Conservation (phyloP, 2,329 filamentous ascomycete species). For the Alternaria ethzedia region DNA sequence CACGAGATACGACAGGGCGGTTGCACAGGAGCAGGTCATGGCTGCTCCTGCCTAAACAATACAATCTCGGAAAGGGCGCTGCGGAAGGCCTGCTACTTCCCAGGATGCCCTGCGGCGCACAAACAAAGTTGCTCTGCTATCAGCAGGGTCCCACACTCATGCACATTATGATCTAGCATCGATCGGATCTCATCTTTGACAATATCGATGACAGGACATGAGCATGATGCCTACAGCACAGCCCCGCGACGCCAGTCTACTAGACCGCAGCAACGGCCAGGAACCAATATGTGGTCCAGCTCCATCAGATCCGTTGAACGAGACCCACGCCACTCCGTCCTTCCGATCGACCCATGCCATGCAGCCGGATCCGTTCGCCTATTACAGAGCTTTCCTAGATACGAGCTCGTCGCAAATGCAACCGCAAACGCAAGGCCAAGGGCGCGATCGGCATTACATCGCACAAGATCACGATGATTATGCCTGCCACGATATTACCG, state of each 20-base stretch:
- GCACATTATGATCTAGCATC: conserved; percentile 16
- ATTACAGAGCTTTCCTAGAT: conserved; percentile 26
- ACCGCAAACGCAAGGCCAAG: conserved; percentile 1
- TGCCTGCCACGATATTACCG: conserved; percentile 8
- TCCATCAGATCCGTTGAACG: conserved; percentile 8
- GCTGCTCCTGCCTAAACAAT: background rate
- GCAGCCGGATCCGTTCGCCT: conserved; percentile 26
- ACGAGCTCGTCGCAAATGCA: conserved; percentile 5
- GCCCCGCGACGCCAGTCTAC: conserved; percentile 7
- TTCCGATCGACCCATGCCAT: conserved; percentile 8
- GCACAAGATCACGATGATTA: conserved; percentile 20
- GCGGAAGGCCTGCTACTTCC: background rate
- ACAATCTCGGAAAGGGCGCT: background rate
- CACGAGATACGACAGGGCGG: background rate
- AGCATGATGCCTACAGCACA: conserved; percentile 7
- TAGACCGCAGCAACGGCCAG: conserved; percentile 19
- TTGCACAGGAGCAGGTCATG: background rate
- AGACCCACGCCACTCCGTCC: conserved; percentile 4
- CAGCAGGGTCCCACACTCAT: background rate
- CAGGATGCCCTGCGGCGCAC: background rate
- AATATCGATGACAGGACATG: conserved; percentile 12
- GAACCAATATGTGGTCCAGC: conserved; percentile 13
- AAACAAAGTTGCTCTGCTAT: background rate
- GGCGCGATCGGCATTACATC: conserved; percentile 2
- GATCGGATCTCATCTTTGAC: conserved; percentile 18